Conservation (phyloP, 129 eudicot genomes). For the Sambucus nigra region DNA sequence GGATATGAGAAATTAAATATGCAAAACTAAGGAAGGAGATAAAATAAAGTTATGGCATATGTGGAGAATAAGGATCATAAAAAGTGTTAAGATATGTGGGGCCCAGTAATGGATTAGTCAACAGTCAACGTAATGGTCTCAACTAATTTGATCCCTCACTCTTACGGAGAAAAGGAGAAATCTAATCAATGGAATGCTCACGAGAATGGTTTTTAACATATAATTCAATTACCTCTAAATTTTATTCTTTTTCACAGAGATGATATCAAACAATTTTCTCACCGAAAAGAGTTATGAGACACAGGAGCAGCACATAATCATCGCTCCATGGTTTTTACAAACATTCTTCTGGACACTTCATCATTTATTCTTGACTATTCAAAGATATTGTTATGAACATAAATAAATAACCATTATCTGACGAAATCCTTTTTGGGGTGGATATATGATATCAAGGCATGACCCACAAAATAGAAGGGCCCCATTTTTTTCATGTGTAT, state of each 20-base stretch:
- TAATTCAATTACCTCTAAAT: slow-evolving; percentile 3
- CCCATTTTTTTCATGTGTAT: slow-evolving; percentile 7
- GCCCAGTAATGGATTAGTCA: slow-evolving; percentile 24
- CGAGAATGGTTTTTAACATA: slow-evolving; percentile 11
- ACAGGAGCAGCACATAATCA: slow-evolving; percentile 38
- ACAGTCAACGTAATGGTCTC: slow-evolving; percentile 29
- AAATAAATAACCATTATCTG: not conserved
- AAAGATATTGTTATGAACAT: slow-evolving; percentile 8
- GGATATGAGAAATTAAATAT: no score
- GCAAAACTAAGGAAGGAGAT: slow-evolving; percentile 7
- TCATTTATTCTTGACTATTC: slow-evolving; percentile 45
- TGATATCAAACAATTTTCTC: not conserved
- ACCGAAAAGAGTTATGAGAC: slow-evolving; percentile 5
- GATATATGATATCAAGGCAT: not conserved
- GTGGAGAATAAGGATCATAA: slow-evolving; percentile 10
- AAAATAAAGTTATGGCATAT: slow-evolving; percentile 15
- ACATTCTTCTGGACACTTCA: slow-evolving; percentile 37
- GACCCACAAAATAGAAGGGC: not conserved
- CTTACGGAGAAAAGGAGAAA: slow-evolving; percentile 37
- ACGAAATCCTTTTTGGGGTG: not conserved
- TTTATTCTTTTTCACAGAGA: slow-evolving; percentile 2
- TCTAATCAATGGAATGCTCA: slow-evolving; percentile 38
- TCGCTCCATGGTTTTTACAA: slow-evolving; percentile 21
- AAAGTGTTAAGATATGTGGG: slow-evolving; percentile 28
- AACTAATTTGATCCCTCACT: slow-evolving; percentile 25